A percentile compares a stretch with the other conserved stretches of the same genome.
Evolutionary conservation across 2,329 filamentous ascomycete species (phyloP).

Genomic region (Aureobasidium sp.): DNA sequence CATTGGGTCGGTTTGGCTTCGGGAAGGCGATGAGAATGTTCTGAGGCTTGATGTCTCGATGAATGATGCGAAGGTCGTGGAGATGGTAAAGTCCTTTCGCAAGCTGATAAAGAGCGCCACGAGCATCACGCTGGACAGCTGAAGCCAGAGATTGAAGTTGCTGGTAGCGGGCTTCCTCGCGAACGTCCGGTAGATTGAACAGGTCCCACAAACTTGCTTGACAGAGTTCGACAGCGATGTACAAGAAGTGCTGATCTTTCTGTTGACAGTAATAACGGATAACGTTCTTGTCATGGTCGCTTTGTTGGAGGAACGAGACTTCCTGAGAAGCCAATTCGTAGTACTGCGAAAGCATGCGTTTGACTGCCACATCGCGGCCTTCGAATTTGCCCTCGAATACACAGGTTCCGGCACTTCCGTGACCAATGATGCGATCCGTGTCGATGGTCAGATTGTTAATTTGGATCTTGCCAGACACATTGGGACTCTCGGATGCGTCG

Average conservation of each 20-base stretch:
- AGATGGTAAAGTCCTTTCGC: constrained; percentile 82
- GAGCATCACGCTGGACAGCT: constrained; percentile 68
- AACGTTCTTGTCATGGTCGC: constrained; percentile 92
- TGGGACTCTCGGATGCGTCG: constrained; percentile 30
- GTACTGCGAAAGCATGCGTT: constrained; percentile 92
- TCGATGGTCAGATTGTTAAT: constrained; percentile 55
- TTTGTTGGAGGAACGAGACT: constrained; percentile 81
- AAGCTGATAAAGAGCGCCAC: constrained; percentile 77
- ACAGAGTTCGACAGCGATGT: constrained; percentile 91
- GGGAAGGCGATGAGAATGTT: constrained; percentile 80
- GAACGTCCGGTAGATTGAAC: constrained; percentile 57
- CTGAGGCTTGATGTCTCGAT: constrained; percentile 94
- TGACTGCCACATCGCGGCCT: constrained; percentile 85
- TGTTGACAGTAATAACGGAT: constrained; percentile 95
- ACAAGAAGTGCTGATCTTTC: constrained; percentile 79
- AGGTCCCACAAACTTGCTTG: constrained; percentile 90
- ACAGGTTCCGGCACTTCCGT: constrained; percentile 92
- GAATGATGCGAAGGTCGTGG: constrained; percentile 87
- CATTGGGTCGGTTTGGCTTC: constrained; percentile 43
- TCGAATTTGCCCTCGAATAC: constrained; percentile 95
- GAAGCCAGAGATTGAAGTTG: constrained; percentile 52
- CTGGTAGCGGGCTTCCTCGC: constrained; percentile 28
- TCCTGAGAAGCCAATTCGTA: constrained; percentile 94
- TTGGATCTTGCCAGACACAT: constrained; percentile 42
- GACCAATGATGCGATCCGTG: constrained; percentile 52